Conservation (phyloP, 768 basidiomycete genomes). For the Galerina sulciceps region DNA sequence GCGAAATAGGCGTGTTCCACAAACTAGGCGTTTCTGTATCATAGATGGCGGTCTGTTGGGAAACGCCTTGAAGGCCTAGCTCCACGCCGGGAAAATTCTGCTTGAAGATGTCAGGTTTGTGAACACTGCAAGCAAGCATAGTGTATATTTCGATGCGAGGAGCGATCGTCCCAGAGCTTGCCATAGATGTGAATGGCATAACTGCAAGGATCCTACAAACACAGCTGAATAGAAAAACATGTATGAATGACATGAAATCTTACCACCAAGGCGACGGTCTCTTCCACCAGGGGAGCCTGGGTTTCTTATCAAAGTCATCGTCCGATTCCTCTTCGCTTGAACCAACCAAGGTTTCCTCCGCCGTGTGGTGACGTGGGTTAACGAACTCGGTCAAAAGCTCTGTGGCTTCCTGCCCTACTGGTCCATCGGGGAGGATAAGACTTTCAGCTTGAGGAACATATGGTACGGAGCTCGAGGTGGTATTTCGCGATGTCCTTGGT, state of each 20-base stretch:
- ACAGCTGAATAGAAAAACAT: not conserved
- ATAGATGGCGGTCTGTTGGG: not conserved
- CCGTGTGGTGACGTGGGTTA: constrained; percentile 38
- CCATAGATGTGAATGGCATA: constrained; percentile 59
- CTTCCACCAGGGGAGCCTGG: constrained; percentile 72
- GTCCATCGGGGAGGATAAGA: constrained; percentile 47
- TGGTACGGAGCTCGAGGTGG: constrained; percentile 17
- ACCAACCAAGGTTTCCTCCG: constrained; percentile 32
- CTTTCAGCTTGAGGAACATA: constrained; percentile 36
- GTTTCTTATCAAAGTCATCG: constrained; percentile 27
- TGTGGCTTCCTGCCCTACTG: constrained; percentile 47
- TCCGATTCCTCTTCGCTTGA: constrained; percentile 9
- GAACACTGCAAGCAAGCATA: constrained; percentile 69
- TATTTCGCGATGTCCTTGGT: constrained; percentile 1
- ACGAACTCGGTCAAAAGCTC: constrained; percentile 52
- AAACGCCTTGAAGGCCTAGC: constrained; percentile 1
- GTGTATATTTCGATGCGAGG: constrained; percentile 79
- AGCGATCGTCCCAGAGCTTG: constrained; percentile 60
- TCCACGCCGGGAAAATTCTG: constrained; percentile 23
- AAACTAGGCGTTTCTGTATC: not conserved
- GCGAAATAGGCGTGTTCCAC: not conserved
- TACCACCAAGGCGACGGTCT: constrained; percentile 77
- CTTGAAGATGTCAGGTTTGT: constrained; percentile 60
- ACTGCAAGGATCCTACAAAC: constrained; percentile 59
- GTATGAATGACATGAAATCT: constrained; percentile 21